phyloP scores from a whole-genome alignment of 202 grass and related monocot species.

The Zoysia matrella region DNA sequence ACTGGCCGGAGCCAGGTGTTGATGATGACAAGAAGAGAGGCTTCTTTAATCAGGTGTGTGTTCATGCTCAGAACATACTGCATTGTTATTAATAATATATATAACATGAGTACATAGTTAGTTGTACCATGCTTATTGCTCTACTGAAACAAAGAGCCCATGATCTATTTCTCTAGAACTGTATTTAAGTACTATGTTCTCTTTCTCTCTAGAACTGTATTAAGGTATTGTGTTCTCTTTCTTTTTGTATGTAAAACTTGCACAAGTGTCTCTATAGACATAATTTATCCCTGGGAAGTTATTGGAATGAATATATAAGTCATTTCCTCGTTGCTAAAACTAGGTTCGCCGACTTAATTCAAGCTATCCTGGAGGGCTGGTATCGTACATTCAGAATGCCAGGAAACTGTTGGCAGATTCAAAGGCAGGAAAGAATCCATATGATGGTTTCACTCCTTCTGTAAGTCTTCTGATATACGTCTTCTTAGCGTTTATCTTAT shows the following conservation, averaged over 20 bases:
- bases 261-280: too few relatives aligned
- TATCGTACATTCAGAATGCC: slow-evolving; percentile 84
- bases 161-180: background rate
- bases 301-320: background rate
- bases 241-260: too few relatives aligned
- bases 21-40: too few relatives aligned
- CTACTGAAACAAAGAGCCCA: too few relatives aligned
- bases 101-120: background rate
- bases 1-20: too few relatives aligned
- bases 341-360: slow-evolving; percentile 78
- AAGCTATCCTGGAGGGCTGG: slow-evolving; percentile 87
- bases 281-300: background rate
- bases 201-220: too few relatives aligned
- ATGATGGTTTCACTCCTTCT: slow-evolving; percentile 60
- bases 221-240: too few relatives aligned
- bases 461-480: slow-evolving; percentile 32
- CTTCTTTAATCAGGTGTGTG: too few relatives aligned
- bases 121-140: too few relatives aligned
- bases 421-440: slow-evolving; percentile 88
- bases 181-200: too few relatives aligned
- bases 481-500: slow-evolving; percentile 1
- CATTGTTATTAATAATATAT: background rate
- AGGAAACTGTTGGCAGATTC: slow-evolving; percentile 88
- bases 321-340: background rate
- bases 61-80: slow-evolving; percentile 8